Percentiles rank a stretch among this genome's conserved stretches.
Evolutionary conservation across 805 yeast genomes (phyloP).

Genomic region (Nakazawaea ishiwadae): DNA sequence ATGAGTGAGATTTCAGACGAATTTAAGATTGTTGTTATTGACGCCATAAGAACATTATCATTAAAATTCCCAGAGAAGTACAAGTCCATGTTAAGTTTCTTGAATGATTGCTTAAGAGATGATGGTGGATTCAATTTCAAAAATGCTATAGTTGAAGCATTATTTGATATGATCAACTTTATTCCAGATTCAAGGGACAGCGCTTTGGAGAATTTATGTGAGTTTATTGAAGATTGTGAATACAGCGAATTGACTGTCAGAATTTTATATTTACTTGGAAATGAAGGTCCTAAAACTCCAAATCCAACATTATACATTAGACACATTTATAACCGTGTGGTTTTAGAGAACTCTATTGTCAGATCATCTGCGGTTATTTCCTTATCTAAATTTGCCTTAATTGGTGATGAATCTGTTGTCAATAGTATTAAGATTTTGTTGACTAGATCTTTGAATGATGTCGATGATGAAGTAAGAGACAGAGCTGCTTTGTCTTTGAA

Average conservation of each 20-base stretch:
- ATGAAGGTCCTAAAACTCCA: constrained; percentile 84
- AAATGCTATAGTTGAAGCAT: constrained; percentile 84
- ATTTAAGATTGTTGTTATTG: constrained; percentile 90
- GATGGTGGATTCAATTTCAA: constrained; percentile 89
- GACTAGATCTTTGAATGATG: constrained; percentile 79
- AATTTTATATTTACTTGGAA: constrained; percentile 85
- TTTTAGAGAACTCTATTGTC: constrained; percentile 89
- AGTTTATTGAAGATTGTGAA: constrained; percentile 97
- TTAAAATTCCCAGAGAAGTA: constrained; percentile 91
- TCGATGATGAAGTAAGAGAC: constrained; percentile 96
- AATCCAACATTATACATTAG: constrained; percentile 90
- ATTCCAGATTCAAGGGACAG: constrained; percentile 78
- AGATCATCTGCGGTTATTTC: constrained; percentile 96
- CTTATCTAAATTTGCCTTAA: constrained; percentile 81
- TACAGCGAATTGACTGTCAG: constrained; percentile 92
- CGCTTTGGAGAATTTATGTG: constrained; percentile 87
- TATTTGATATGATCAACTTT: constrained; percentile 85
- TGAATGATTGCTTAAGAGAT: constrained; percentile 79
- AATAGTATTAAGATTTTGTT: constrained; percentile 71
- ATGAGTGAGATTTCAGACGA: constrained; percentile 95
- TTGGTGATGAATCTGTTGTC: constrained; percentile 62
- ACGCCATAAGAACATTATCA: constrained; percentile 89
- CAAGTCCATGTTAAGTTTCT: constrained; percentile 72
- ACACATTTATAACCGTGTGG: constrained; percentile 95
- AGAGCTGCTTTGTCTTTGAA: constrained; percentile 86